Percentiles rank a stretch among this genome's conserved stretches.
Conservation (phyloP, 371 early-diverging fungal species). For the Mucor racemosus region DNA sequence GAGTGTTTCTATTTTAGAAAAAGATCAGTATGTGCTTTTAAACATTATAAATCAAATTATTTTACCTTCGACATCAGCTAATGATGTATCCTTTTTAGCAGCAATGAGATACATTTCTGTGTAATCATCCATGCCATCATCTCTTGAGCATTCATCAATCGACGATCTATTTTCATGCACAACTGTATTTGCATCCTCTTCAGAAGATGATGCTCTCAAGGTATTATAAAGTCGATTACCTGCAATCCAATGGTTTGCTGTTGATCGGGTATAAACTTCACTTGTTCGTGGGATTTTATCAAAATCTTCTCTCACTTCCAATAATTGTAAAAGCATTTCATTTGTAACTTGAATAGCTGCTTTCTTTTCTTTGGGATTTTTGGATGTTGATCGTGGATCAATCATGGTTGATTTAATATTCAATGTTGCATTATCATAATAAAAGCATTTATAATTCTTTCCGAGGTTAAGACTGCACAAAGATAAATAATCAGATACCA, state of each 20-base stretch:
- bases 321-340: constrained; percentile 51
- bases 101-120: constrained; percentile 66
- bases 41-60: not conserved
- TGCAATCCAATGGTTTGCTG: constrained; percentile 65
- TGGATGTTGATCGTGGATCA: constrained; percentile 20
- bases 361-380: constrained; percentile 22
- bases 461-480: constrained; percentile 31
- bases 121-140: constrained; percentile 23
- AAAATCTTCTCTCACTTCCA: constrained; percentile 63
- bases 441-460: constrained; percentile 49
- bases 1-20: constrained; percentile 35
- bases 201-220: constrained; percentile 3
- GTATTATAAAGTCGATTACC: constrained; percentile 55
- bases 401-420: constrained; percentile 47
- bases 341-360: constrained; percentile 35
- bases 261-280: constrained; percentile 68
- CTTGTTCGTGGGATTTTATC: constrained; percentile 54
- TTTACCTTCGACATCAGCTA: constrained; percentile 65
- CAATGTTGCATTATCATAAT: constrained; percentile 47
- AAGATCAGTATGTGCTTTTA: not conserved
- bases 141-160: constrained; percentile 15
- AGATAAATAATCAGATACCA: not conserved
- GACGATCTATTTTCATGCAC: constrained; percentile 19
- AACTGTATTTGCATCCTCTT: constrained; percentile 7
- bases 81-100: constrained; percentile 62